These are phyloP conservation scores for Nannochloropsis salina DNA, from an alignment of 108 stramenopile genomes.

Conservation along the genomic window DNA sequence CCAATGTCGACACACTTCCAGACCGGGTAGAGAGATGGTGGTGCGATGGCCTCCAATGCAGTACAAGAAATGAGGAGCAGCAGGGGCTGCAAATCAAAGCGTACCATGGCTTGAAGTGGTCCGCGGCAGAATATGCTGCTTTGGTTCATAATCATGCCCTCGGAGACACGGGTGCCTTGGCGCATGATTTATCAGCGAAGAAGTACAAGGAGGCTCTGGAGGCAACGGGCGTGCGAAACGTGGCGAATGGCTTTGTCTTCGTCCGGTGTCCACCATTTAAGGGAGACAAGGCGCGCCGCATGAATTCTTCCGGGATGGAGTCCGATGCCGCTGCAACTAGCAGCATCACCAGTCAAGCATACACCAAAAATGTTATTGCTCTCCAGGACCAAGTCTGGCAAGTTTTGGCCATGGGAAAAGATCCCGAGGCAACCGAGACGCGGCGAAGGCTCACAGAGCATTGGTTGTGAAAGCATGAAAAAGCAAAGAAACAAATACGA, in stretches of 20 bases:
- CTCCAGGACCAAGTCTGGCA: background rate
- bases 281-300: background rate
- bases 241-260: background rate
- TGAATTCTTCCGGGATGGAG: background rate
- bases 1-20: slow-evolving; percentile 1
- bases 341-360: background rate
- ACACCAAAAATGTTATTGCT: background rate
- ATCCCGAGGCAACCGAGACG: background rate
- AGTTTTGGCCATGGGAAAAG: background rate
- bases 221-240: background rate
- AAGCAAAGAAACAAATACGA: background rate
- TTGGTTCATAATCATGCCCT: background rate
- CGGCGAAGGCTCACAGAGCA: background rate
- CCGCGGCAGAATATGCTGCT: background rate
- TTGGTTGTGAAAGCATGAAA: background rate
- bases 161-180: background rate
- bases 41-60: background rate
- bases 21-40: background rate
- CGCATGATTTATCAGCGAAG: background rate
- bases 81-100: background rate
- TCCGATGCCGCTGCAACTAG: background rate
- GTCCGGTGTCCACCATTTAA: background rate
- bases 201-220: background rate
- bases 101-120: background rate
- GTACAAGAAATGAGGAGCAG: background rate